phyloP scores from a whole-genome alignment of 176 grass and related monocot genomes.

The Rhynchospora breviuscula region DNA sequence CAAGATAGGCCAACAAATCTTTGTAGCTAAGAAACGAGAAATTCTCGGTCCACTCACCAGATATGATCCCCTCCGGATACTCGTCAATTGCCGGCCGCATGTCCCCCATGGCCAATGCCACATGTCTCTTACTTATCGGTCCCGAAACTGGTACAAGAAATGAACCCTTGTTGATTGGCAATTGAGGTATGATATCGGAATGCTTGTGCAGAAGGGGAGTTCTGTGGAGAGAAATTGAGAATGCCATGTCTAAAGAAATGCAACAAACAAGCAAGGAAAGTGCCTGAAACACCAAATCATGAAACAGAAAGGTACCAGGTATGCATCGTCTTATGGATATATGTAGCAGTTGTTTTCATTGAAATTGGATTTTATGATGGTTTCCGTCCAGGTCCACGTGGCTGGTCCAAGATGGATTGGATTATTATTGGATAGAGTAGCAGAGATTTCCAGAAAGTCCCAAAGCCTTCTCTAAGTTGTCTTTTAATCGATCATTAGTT shows the following conservation, averaged over 20 bases:
- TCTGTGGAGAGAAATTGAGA: constrained; percentile 3
- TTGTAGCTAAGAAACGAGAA: constrained; percentile 58
- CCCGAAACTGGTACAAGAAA: neutral
- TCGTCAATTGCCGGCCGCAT: constrained; percentile 54
- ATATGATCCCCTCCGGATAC: constrained; percentile 70
- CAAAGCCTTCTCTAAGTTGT: neutral
- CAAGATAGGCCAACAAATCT: constrained; percentile 66
- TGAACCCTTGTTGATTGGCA: neutral
- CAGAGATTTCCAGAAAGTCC: neutral
- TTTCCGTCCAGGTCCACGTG: neutral
- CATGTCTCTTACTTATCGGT: neutral
- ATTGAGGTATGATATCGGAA: neutral
- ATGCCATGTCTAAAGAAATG: neutral
- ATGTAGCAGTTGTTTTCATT: neutral
- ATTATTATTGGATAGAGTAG: too few species aligned
- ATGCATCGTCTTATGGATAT: neutral
- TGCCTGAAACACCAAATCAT: neutral
- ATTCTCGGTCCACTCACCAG: constrained; percentile 63
- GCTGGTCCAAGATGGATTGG: neutral
- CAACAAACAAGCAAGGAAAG: neutral
- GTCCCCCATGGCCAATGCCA: constrained; percentile 30
- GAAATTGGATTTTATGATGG: neutral
- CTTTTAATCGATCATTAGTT: neutral
- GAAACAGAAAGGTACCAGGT: neutral
- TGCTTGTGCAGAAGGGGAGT: neutral